phyloP scores from a whole-genome alignment of 306 rosid genomes.

The Cucumis hystrix region DNA sequence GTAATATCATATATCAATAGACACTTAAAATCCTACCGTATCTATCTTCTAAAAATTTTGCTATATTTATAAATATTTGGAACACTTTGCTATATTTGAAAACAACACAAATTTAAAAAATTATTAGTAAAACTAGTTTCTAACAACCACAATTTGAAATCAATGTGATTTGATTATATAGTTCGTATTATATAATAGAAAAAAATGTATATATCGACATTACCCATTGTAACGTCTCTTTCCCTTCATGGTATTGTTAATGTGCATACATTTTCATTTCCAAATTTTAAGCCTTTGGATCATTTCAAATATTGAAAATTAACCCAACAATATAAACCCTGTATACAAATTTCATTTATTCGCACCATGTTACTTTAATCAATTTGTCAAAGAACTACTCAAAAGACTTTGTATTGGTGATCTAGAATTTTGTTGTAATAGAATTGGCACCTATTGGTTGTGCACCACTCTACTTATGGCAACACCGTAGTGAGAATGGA shows the following conservation, averaged over 20 bases:
- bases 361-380: neutral
- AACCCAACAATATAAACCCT: neutral
- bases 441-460: conserved; percentile 91
- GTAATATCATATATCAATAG: no score
- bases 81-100: no score
- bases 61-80: no score
- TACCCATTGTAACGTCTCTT: neutral
- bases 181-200: neutral
- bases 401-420: conserved; percentile 11
- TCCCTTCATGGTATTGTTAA: neutral
- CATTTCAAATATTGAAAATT: neutral
- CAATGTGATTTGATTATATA: conserved; percentile 23
- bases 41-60: no score
- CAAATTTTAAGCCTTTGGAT: neutral
- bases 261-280: neutral
- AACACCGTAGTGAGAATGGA: conserved; percentile 39
- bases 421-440: conserved; percentile 59
- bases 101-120: no score
- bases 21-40: no score
- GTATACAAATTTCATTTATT: neutral
- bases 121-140: conserved; percentile 27
- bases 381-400: neutral
- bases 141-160: conserved; percentile 46
- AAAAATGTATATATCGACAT: neutral
- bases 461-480: conserved; percentile 69